Base-by-base conservation (phyloP, 352 stramenopile species). In the Pythium plurisporium region DNA sequence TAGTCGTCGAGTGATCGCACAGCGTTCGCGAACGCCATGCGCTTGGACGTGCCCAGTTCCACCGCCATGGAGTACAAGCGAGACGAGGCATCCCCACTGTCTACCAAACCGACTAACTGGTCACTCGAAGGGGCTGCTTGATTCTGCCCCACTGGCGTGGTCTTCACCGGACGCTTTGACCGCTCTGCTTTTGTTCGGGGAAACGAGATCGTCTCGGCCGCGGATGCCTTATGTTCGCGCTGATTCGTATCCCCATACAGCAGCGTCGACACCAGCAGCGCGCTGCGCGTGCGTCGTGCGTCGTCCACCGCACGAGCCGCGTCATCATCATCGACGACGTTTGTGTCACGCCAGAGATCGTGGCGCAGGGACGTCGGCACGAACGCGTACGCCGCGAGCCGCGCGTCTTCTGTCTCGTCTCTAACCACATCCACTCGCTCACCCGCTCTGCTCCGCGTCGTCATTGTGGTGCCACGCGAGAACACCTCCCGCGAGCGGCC, bases 31-130 rank as follows among this genome's bases (percentile, higher is more conserved):
- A 84, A 85, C 8, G 74, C 77, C 65, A 84, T 80, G 29, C 73
- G 73, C 58, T 77, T 72, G 3, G 73, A 82, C 44, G 91, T 72
- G 5, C 55, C 57, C 17, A 62, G 59, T 38, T 93, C 82, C 11
- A 87, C 65, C 4, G 52, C 48, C 5, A 72, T 60, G 4, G 79
- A 78, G 55, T 93, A 93, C 20, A 93, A 23, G 17, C 29, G n/a
- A n/a, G n/a, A n/a, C n/a, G n/a, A n/a, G n/a, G n/a, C n/a, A n/a
- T n/a, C n/a, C n/a, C n/a, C n/a, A n/a, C n/a, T n/a, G n/a, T n/a
- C n/a, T n/a, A n/a, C n/a, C n/a, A n/a, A n/a, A n/a, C n/a, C n/a
- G n/a, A n/a, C n/a, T n/a, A n/a, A n/a, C n/a, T n/a, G n/a, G n/a
- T n/a, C n/a, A n/a, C n/a, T n/a, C n/a, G n/a, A n/a, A n/a, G n/a